Base-by-base conservation (phyloP, 192 early-diverging fungal genomes). In the Phycomyces blakesleeanus region DNA sequence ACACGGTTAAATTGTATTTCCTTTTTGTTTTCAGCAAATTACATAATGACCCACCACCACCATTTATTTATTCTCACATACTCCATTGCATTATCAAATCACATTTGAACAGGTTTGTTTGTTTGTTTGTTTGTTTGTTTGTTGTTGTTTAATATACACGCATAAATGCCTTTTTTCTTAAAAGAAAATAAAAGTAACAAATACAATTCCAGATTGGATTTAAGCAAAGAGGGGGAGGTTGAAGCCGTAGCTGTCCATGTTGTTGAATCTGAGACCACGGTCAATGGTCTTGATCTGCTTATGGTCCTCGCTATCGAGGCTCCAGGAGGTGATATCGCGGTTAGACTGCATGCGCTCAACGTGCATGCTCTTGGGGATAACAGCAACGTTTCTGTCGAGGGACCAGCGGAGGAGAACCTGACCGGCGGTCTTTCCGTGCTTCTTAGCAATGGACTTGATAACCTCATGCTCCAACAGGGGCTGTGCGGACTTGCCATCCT, bases 291-390 rank as follows among this genome's bases (percentile, higher is more conserved):
- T 71, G 57, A 89, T 72, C 27, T 53, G 57, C 53, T 73, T 41
- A 22, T 85, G 67, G 47, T 89, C 86, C 14, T 81, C 71, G 5
- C 65, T 49, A 5, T 79, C 61, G 11, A 83, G 58, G 20, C 44
- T 57, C 55, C 87, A 81, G n/a, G 55, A 47, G 37, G 81, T 75
- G 51, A 81, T 57, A 34, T 85, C 69, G 14, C 69, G 76, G 71
- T 91, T 91, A 54, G 71, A 53, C 50, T 70, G 63, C 56, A 89
- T 77, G 41, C 88, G 80, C 0, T 63, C 67, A 0, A 67, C 62
- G 39, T 84, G 75, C 11, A 72, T 68, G 29, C 82, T 83, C 74
- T 91, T 91, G 50, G 89, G 89, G 64, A 91, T 82, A 38, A 88
- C 86, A 15, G 78, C 76, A 53, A 83, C 74, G 26, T 83, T 78